Percentiles rank a stretch among this genome's conserved stretches.
These are phyloP conservation scores for Aspergillus felis DNA, from an alignment of 2,329 filamentous ascomycete species.

Conservation along the genomic window DNA sequence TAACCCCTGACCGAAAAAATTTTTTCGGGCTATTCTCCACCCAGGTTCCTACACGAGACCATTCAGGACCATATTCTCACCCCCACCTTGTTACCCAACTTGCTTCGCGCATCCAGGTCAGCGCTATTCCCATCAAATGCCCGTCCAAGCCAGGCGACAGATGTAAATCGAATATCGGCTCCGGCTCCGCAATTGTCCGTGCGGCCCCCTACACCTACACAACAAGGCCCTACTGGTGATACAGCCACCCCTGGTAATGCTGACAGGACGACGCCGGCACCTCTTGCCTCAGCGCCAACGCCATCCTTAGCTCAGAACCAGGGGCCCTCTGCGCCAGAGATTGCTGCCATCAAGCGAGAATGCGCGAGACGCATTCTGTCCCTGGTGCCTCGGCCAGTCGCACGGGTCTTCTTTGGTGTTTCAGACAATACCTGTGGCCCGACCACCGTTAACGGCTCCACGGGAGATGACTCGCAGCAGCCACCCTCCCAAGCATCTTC, in stretches of 20 bases:
- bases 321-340: conserved; percentile 26
- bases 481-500: conserved; percentile 7
- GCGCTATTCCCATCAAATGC: conserved; percentile 84
- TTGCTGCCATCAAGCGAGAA: conserved; percentile 40
- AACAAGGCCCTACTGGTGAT: conserved; percentile 11
- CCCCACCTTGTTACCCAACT: conserved; percentile 59
- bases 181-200: conserved; percentile 14
- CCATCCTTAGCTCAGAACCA: conserved; percentile 15
- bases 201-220: conserved; percentile 17
- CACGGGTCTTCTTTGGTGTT: conserved; percentile 42
- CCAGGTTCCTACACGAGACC: conserved; percentile 43
- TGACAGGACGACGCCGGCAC: conserved; percentile 17
- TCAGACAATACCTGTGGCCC: conserved; percentile 5
- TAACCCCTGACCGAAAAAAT: conserved; percentile 2
- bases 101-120: conserved; percentile 61
- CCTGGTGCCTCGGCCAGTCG: conserved; percentile 42
- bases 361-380: conserved; percentile 42
- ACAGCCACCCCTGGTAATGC: conserved; percentile 16
- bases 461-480: not conserved
- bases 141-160: conserved; percentile 51
- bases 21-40: conserved; percentile 7
- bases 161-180: conserved; percentile 13
- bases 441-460: not conserved
- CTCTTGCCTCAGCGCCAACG: conserved; percentile 8
- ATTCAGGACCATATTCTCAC: conserved; percentile 61